These are phyloP conservation scores for Durusdinium trenchii DNA, from an alignment of 73 alveolate genomes.

Conservation along the genomic window DNA sequence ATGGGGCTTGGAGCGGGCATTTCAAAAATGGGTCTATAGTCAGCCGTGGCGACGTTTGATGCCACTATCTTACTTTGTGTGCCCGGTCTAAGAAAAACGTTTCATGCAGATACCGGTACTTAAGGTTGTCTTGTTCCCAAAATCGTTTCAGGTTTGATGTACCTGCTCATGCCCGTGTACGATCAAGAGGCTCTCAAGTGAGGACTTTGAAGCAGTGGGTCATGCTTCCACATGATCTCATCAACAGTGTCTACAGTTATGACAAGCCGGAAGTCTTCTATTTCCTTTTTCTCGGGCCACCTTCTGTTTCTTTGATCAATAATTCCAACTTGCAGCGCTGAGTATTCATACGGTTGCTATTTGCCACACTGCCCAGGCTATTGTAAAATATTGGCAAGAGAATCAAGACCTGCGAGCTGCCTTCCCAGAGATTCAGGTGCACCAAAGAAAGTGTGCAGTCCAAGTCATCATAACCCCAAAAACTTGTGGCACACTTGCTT, in stretches of 20 bases:
- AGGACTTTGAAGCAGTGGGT: background rate
- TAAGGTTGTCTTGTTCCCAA: too few relatives aligned
- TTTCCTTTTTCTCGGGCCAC: background rate
- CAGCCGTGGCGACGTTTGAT: background rate
- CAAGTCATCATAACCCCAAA: background rate
- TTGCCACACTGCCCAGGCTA: background rate
- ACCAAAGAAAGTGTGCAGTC: background rate
- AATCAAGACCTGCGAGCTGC: background rate
- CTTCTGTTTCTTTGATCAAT: too few relatives aligned
- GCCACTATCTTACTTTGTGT: background rate
- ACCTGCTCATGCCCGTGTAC: too few relatives aligned
- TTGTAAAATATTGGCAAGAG: background rate
- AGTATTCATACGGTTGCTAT: background rate
- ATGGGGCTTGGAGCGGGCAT: background rate
- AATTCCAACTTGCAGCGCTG: too few relatives aligned
- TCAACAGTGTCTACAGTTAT: background rate
- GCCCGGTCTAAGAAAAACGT: too few relatives aligned
- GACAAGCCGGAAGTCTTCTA: background rate
- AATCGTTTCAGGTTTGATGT: too few relatives aligned
- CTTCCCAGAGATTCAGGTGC: background rate
- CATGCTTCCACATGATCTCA: background rate
- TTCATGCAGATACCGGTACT: too few relatives aligned
- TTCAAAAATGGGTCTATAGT: background rate
- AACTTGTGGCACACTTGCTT: background rate
- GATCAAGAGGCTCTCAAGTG: too few relatives aligned